These are phyloP conservation scores for Phytophthora megakarya DNA, from an alignment of 352 stramenopile species.

Conservation along the genomic window DNA sequence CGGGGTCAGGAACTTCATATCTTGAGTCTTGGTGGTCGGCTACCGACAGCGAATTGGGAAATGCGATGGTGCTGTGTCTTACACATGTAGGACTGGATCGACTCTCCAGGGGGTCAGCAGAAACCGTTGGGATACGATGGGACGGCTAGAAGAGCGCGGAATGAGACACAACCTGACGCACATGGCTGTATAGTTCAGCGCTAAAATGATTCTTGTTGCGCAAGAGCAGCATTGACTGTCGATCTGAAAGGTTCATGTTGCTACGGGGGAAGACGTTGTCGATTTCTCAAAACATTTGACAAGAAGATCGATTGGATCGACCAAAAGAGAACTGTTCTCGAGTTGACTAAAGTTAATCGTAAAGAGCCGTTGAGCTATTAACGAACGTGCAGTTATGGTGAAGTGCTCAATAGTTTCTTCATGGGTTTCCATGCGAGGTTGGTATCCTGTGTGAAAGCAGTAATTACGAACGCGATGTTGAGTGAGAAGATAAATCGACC, in stretches of 20 bases:
- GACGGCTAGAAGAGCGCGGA: neutral
- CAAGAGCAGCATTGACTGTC: neutral
- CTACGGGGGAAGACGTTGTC: no score
- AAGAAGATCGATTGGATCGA: no score
- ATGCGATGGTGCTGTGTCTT: constrained; percentile 13
- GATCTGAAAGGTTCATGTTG: neutral
- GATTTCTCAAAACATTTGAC: no score
- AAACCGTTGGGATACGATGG: constrained; percentile 10
- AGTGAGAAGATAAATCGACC: neutral
- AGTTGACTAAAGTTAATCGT: no score
- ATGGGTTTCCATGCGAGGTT: neutral
- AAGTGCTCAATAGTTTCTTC: neutral
- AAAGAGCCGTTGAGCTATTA: no score
- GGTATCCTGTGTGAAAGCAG: no score
- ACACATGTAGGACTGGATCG: neutral
- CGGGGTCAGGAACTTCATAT: constrained; percentile 44
- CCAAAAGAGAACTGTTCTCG: no score
- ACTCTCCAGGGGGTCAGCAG: constrained; percentile 9
- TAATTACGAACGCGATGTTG: neutral
- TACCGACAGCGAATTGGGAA: constrained; percentile 25
- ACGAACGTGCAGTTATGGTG: no score
- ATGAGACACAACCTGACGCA: neutral
- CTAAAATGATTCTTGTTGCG: no score
- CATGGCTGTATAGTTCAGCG: constrained; percentile 1
- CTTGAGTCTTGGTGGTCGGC: constrained; percentile 5